Evolutionary conservation across 2,329 filamentous ascomycete genomes (phyloP).

Genomic region (Hymenoscyphus albidus): DNA sequence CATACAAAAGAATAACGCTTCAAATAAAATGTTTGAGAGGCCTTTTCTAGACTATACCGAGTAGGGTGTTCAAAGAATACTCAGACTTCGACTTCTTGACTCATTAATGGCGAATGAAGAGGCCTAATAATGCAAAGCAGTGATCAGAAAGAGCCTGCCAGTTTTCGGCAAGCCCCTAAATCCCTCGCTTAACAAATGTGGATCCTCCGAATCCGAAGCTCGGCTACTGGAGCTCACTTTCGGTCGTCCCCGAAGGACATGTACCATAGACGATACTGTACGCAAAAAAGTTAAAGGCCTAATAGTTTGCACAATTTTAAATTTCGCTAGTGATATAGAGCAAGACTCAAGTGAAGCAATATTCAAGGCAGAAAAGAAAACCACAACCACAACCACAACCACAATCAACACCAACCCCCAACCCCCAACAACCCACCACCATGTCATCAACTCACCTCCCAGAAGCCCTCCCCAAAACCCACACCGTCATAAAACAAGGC

Average conservation of each 20-base stretch:
- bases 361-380: not conserved
- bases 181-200: not conserved
- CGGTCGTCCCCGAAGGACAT: not conserved
- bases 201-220: not conserved
- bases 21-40: too few species aligned
- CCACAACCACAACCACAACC: not conserved
- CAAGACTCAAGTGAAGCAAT: not conserved
- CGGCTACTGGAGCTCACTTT: too few species aligned
- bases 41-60: too few species aligned
- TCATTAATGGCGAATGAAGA: too few species aligned
- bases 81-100: too few species aligned
- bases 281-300: too few species aligned
- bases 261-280: too few species aligned
- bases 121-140: not conserved
- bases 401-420: too few species aligned
- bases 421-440: not conserved
- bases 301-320: not conserved
- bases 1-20: too few species aligned
- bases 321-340: not conserved
- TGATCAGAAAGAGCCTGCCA: not conserved
- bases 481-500: not conserved
- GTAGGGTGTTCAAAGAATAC: too few species aligned
- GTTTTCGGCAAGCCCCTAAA: not conserved
- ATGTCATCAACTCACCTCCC: not conserved
- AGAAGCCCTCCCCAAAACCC: not conserved